Conservation (phyloP, 108 stramenopile genomes). For the Nannochloropsis salina region DNA sequence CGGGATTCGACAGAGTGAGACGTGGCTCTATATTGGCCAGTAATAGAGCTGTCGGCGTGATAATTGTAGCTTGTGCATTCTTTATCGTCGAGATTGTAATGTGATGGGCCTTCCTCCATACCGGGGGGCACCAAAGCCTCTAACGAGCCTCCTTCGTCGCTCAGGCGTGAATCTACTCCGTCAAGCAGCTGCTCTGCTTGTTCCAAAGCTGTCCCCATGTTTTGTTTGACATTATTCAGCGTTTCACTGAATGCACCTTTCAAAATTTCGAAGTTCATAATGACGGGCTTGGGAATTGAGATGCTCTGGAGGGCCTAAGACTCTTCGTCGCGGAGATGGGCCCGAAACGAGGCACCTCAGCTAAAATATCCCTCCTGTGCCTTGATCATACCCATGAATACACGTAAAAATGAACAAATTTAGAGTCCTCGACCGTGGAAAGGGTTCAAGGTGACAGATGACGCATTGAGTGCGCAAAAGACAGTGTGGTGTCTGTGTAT, state of each 20-base stretch:
- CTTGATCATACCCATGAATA: no score
- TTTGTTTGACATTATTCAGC: background rate
- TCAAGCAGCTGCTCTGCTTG: background rate
- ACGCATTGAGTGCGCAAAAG: no score
- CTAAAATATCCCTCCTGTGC: no score
- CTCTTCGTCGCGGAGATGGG: no score
- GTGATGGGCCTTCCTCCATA: conserved; percentile 2
- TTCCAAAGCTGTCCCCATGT: conserved; percentile 11
- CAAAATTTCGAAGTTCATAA: background rate
- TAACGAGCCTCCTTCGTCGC: background rate
- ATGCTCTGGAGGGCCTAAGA: no score
- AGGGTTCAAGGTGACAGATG: no score
- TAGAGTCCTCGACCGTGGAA: no score
- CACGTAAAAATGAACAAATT: no score
- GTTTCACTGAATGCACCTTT: background rate
- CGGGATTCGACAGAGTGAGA: background rate
- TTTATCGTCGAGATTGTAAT: background rate
- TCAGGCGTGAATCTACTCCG: background rate
- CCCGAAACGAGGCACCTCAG: no score
- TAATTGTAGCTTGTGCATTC: background rate
- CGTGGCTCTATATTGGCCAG: background rate
- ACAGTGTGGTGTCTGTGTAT: no score
- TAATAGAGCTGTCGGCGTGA: background rate
- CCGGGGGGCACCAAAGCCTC: background rate
- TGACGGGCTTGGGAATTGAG: background rate